Evolutionary conservation across 1,284 basidiomycete genomes (phyloP), one percentile per base, ranked within the genome.

Genomic region (Austroboletus olivaceoglutinosus): DNA sequence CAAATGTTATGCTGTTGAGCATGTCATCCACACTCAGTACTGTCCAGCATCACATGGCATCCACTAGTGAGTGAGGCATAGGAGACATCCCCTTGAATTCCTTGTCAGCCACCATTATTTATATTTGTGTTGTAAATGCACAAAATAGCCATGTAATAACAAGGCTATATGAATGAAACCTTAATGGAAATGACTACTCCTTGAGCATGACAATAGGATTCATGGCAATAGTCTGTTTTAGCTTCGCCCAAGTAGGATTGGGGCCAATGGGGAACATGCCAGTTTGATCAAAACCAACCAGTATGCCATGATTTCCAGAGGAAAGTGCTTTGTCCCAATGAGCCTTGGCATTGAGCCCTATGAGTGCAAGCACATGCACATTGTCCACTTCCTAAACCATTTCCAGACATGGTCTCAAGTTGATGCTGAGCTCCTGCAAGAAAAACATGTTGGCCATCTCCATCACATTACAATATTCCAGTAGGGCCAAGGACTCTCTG

Each of bases 391-490:
- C 34, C 3, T 56, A 34, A 13, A 55, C 0, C 1, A 2, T 16
- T 0, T 56, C 42, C 1, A 55, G 19, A 18, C 38, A 53, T 1
- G 43, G 31, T 2, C 19, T 0, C 0, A 23, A 25, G 2, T 30
- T 4, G 0, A 58, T 1, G 0, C 50, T 38, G 3, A 60, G 29
- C 1, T 61, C 52, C 1, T 45, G 48, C 3, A 61, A 9, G n/a
- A 62, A 57, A 16, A 61, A 61, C 31, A 52, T 54, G 0, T 43
- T 27, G 2, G 38, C 39, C 0, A 16, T 11, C 3, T 53, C 13
- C 2, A 45, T 5, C 0, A 56, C 31, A 22, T n/a, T 27, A 10
- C 6, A 15, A 40, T 45, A 56, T 5, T 53, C 25, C 1, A 60
- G 15, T 1, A 57, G 27, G 1, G 43, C 49, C 39, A 61, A 13